These are phyloP conservation scores for Clarkia xantiana DNA, from an alignment of 345 rosid genomes.

Conservation along the genomic window DNA sequence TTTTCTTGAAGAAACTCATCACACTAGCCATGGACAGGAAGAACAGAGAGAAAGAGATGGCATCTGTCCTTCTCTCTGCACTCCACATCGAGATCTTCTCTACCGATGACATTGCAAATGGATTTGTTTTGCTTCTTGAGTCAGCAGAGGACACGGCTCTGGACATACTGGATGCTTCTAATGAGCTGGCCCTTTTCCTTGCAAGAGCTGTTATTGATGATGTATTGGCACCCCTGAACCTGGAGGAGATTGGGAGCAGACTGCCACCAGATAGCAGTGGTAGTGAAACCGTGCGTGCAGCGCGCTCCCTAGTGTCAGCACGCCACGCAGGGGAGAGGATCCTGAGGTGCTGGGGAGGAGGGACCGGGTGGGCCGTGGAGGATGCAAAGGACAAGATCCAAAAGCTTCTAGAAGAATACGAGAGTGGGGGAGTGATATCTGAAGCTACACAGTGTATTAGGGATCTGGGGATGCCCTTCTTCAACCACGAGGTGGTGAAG, in stretches of 20 bases:
- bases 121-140: constrained; percentile 87
- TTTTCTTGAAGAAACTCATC: constrained; percentile 78
- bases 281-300: constrained; percentile 63
- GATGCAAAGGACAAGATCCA: constrained; percentile 97
- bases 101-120: constrained; percentile 72
- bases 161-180: constrained; percentile 91
- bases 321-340: constrained; percentile 97
- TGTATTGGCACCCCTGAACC: constrained; percentile 77
- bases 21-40: constrained; percentile 95
- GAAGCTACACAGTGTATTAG: constrained; percentile 98
- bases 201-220: constrained; percentile 98
- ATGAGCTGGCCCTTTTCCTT: constrained; percentile 89
- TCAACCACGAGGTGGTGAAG: constrained; percentile 97
- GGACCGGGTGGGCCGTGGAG: constrained; percentile 97
- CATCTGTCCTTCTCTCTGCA: constrained; percentile 82
- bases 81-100: constrained; percentile 95
- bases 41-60: constrained; percentile 99
- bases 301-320: constrained; percentile 68
- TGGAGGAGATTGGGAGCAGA: constrained; percentile 69
- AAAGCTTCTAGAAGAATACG: constrained; percentile 88
- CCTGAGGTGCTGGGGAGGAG: constrained; percentile 99
- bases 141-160: constrained; percentile 93
- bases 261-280: constrained; percentile 78
- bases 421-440: constrained; percentile 71
- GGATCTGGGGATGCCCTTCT: constrained; percentile 93